Base-by-base conservation (phyloP, 2,329 filamentous ascomycete species). In the Colletotrichum sp. region DNA sequence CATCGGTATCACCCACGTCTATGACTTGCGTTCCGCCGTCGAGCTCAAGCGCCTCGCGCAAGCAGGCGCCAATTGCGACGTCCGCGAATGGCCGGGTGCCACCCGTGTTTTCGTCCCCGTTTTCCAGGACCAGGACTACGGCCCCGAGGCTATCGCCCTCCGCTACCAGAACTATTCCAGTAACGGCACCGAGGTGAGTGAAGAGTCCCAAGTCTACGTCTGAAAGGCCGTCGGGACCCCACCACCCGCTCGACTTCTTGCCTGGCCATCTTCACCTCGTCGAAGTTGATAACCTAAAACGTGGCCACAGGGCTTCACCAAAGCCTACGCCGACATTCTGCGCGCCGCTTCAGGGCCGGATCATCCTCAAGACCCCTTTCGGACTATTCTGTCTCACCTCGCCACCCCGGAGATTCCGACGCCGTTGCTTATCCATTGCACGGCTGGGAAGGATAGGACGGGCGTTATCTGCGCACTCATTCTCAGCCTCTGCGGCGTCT, bases 371-470 rank as follows among this genome's bases (percentile, higher is more conserved):
- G 48, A 71, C 8, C 83, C 86, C 2, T 93, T 95, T 75, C 83
- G 80, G 38, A 85, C 83, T 3, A 86, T 90, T 60, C 86, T 95
- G 52, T 81, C 84, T 18, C 90, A 94, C 79, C 85, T 95, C 9
- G 82, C 90, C 80, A 78, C 79, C 21, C 67, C 80, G 15, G 78
- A 80, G 6, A 81, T 87, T 3, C 79, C 84, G 4, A 77, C 85
- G 2, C 91, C 92, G 9, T 83, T 93, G 12, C 85, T 95, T 8
- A 86, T 95, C 9, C 94, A 96, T 81, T 96, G 94, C 83, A 94
- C 93, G 0, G 93, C 93, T 0, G 94, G 94, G 15, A 96, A 96
- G 83, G 94, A 96, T 82, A 88, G 94, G 58, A 96, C 94, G 0
- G 94, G 94, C 3, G 88, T 96, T 6, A 84, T 95, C 60, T 90